Percentiles rank a stretch among this genome's conserved stretches.
These are phyloP conservation scores for Cinnamomum micranthum DNA, from an alignment of 164 flowering plant species.

Conservation along the genomic window DNA sequence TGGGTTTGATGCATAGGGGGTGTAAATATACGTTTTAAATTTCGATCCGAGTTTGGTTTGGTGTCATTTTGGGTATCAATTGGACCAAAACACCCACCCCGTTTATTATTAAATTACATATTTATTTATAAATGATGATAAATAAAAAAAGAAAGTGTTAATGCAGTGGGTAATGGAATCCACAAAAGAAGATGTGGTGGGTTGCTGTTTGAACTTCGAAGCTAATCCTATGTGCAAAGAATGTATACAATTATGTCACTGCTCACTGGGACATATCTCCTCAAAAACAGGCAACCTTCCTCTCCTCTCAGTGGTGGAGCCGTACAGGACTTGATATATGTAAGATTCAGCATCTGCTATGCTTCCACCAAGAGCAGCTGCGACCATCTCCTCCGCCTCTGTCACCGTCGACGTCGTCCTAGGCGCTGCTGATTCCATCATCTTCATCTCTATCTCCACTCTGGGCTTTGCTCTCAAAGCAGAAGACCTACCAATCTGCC, in stretches of 20 bases:
- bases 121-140: too few relatives aligned
- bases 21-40: too few relatives aligned
- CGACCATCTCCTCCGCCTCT: conserved; percentile 6
- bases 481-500: not conserved
- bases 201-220: not conserved
- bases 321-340: not conserved
- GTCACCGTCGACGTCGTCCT: not conserved
- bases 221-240: too few relatives aligned
- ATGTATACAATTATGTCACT: too few relatives aligned
- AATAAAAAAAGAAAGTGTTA: too few relatives aligned
- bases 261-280: not conserved
- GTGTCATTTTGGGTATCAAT: too few relatives aligned
- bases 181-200: not conserved
- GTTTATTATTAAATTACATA: too few relatives aligned
- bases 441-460: too few relatives aligned
- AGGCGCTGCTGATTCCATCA: not conserved
- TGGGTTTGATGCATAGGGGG: too few relatives aligned
- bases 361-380: not conserved
- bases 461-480: not conserved
- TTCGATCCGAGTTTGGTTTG: too few relatives aligned
- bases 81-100: too few relatives aligned
- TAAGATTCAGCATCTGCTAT: not conserved
- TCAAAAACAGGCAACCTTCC: conserved; percentile 2
- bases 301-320: not conserved
- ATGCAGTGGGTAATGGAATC: too few relatives aligned